phyloP scores from a whole-genome alignment of 495 filamentous ascomycete genomes.

The Tuber microsphaerosporum region DNA sequence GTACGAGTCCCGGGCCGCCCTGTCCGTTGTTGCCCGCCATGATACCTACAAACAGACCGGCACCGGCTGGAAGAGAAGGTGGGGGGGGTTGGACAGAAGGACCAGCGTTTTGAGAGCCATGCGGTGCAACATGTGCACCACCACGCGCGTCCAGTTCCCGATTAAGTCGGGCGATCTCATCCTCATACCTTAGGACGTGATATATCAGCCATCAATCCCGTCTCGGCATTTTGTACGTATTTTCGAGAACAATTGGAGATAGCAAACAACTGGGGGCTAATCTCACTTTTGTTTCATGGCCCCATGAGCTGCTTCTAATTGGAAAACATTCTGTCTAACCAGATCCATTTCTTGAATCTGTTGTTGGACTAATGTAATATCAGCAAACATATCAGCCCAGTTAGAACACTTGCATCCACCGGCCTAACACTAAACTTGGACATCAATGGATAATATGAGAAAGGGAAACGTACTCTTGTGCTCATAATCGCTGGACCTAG shows the following conservation, averaged over 20 bases:
- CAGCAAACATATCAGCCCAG: conserved; percentile 24
- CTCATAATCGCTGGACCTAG: conserved; percentile 72
- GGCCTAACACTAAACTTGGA: conserved; percentile 3
- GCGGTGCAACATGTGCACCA: conserved; percentile 56
- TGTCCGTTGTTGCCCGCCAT: conserved; percentile 85
- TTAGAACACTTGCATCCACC: conserved; percentile 5
- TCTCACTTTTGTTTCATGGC: conserved; percentile 79
- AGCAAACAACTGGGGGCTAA: conserved; percentile 28
- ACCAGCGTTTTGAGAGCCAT: conserved; percentile 65
- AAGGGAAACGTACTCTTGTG: conserved; percentile 67
- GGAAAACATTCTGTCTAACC: conserved; percentile 81
- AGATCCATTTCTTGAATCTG: conserved; percentile 91
- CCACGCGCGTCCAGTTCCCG: conserved; percentile 85
- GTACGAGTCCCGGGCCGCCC: conserved; percentile 76
- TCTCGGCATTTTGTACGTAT: background rate
- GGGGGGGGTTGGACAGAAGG: conserved; percentile 68
- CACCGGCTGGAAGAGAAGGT: conserved; percentile 81
- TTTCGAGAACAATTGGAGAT: conserved; percentile 3
- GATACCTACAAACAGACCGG: conserved; percentile 87
- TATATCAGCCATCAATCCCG: conserved; percentile 15
- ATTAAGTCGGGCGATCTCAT: conserved; percentile 74
- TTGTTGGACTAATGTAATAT: conserved; percentile 56
- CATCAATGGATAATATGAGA: conserved; percentile 5
- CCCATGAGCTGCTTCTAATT: conserved; percentile 79
- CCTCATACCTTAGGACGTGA: conserved; percentile 65